Base-by-base conservation (phyloP, 345 rosid genomes). In the Noccaea caerulescens region DNA sequence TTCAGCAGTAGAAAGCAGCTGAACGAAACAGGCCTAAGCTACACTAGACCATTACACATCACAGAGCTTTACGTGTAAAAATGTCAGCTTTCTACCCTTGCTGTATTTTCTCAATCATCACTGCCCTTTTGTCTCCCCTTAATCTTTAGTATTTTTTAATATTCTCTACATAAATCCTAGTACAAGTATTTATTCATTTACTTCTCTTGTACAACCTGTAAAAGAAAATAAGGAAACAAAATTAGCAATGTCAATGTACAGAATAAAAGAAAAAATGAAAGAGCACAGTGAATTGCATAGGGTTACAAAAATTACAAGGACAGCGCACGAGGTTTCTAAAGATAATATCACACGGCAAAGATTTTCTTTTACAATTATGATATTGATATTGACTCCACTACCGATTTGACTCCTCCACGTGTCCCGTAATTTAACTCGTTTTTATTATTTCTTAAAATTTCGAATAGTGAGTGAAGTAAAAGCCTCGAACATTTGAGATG, bases 301-400 rank as follows among this genome's bases (percentile, higher is more conserved):
- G 2, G 23, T 45, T 56, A 14, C 18, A 33, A 61, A 61, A 62
- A 42, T 11, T 27, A 38, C 3, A 34, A 68, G 58, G 63, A 25
- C 57, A 69, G 68, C 74, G 79, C 4, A 27, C 58, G 63, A 57
- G 63, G n/a, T 14, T 60, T 45, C 13, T 45, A 61, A 33, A 25
- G 76, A 20, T 71, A 71, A 59, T 33, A 71, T 61, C 75, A 55
- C 82, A 79, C 82, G 79, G 70, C 77, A 75, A 71, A 77, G 77
- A 77, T 77, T 37, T 70, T 65, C 68, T 66, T 62, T 61, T 63
- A 47, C 75, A 63, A 55, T 69, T 69, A 71, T 71, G 73, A 79
- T 69, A 25, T 14, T 71, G 79, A 75, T 71, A 50, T 66, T 71
- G 82, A 79, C 79, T 66, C 51, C 62, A 39, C 66, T 65, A 43